These are phyloP conservation scores for Sistotremastrum suecicum DNA, from an alignment of 768 basidiomycete genomes.

Conservation along the genomic window DNA sequence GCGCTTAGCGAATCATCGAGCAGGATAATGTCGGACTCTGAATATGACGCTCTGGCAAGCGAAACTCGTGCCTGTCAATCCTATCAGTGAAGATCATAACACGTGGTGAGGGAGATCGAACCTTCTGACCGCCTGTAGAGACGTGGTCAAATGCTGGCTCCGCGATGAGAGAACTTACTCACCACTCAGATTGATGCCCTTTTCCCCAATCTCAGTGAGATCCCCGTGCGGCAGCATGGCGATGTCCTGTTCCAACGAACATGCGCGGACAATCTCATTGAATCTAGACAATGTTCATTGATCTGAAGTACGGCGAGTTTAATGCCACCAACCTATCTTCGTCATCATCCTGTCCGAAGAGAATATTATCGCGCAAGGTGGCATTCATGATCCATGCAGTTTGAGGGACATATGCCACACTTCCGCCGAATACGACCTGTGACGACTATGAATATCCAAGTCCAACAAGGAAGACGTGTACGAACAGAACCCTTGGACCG, in stretches of 20 bases:
- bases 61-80: constrained; percentile 17
- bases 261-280: constrained; percentile 21
- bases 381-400: constrained; percentile 16
- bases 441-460: not conserved
- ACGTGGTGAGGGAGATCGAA: not conserved
- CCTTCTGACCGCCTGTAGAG: constrained; percentile 1
- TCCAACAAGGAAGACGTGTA: not conserved
- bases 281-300: constrained; percentile 7
- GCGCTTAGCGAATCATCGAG: constrained; percentile 35
- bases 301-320: not conserved
- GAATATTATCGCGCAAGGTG: constrained; percentile 27
- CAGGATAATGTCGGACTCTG: constrained; percentile 29
- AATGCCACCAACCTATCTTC: constrained; percentile 6
- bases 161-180: no score
- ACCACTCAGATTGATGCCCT: constrained; percentile 17
- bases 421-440: constrained; percentile 10
- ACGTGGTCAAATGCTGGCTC: not conserved
- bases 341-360: constrained; percentile 27
- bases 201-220: constrained; percentile 24
- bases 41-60: constrained; percentile 30
- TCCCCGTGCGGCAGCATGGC: constrained; percentile 28
- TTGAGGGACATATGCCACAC: constrained; percentile 6
- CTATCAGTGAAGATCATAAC: not conserved
- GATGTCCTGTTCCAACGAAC: constrained; percentile 27
- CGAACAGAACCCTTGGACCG: constrained; percentile 21